Percentiles rank a stretch among this genome's conserved stretches.
These are phyloP conservation scores for Leptosphaerulina australis DNA, from an alignment of 2,329 filamentous ascomycete species.

Conservation along the genomic window DNA sequence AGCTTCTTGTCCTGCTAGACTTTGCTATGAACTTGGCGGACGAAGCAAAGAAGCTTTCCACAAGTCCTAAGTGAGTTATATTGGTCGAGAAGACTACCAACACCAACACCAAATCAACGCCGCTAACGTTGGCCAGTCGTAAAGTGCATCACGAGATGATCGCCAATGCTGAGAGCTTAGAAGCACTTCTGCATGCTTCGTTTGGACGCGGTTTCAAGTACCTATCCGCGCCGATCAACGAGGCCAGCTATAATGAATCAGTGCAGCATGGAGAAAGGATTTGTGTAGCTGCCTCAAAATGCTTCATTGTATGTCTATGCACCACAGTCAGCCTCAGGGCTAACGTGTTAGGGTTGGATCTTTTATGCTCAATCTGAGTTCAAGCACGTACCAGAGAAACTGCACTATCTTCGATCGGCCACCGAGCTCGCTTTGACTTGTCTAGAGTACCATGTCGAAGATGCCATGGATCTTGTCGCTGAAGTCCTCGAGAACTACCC, in stretches of 20 bases:
- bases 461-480: constrained; percentile 47
- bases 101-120: neutral
- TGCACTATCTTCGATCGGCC: constrained; percentile 65
- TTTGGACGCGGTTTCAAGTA: constrained; percentile 46
- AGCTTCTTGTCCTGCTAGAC: constrained; percentile 66
- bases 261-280: constrained; percentile 42
- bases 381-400: constrained; percentile 61
- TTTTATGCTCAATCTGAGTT: constrained; percentile 72
- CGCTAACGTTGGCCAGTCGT: constrained; percentile 33
- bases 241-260: constrained; percentile 29
- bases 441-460: constrained; percentile 61
- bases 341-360: constrained; percentile 68
- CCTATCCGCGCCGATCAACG: constrained; percentile 33
- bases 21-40: constrained; percentile 69
- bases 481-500: constrained; percentile 46
- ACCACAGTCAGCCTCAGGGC: neutral
- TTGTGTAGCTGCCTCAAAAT: constrained; percentile 41
- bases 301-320: constrained; percentile 39
- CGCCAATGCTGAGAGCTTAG: constrained; percentile 59
- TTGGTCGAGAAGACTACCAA: neutral
- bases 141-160: constrained; percentile 60
- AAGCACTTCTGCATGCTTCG: constrained; percentile 55
- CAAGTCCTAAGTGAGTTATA: constrained; percentile 55
- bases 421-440: constrained; percentile 66
- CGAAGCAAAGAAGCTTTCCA: constrained; percentile 72